phyloP scores from a whole-genome alignment of 257 asterid genomes.

The Ophiorrhiza pumila region DNA sequence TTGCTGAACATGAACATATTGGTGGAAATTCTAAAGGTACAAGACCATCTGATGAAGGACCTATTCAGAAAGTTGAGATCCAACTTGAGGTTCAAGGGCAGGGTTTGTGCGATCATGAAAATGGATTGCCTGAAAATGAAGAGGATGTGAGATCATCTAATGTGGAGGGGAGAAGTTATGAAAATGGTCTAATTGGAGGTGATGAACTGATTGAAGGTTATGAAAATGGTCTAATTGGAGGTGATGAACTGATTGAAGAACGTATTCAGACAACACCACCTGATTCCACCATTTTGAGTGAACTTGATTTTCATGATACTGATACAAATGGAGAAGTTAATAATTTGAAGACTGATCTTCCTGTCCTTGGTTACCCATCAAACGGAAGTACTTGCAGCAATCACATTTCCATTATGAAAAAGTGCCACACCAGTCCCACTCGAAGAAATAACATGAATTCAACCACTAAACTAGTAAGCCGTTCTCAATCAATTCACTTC shows the following conservation, averaged over 20 bases:
- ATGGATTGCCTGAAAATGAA: constrained; percentile 15
- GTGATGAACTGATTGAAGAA: constrained; percentile 34
- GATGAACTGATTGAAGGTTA: constrained; percentile 32
- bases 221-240: constrained; percentile 22
- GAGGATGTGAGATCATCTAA: background rate
- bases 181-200: constrained; percentile 22
- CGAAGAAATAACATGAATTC: constrained; percentile 29
- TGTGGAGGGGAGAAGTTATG: constrained; percentile 15
- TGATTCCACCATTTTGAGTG: constrained; percentile 37
- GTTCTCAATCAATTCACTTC: constrained; percentile 4
- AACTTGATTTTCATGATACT: constrained; percentile 15
- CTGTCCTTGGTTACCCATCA: constrained; percentile 16
- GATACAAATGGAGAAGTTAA: constrained; percentile 21
- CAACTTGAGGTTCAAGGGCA: constrained; percentile 15
- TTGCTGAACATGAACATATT: constrained; percentile 10
- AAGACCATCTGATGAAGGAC: constrained; percentile 17
- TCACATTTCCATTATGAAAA: background rate
- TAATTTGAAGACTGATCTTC: constrained; percentile 17
- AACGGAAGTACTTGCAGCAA: constrained; percentile 20
- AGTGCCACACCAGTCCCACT: constrained; percentile 22
- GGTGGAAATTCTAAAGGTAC: constrained; percentile 17
- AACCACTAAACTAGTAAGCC: constrained; percentile 35
- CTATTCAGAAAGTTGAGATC: background rate
- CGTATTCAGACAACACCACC: constrained; percentile 61
- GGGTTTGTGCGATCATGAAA: constrained; percentile 18